Base-by-base conservation (phyloP, 1,139 yeast species). In the Zygotorulaspora mrakii region DNA sequence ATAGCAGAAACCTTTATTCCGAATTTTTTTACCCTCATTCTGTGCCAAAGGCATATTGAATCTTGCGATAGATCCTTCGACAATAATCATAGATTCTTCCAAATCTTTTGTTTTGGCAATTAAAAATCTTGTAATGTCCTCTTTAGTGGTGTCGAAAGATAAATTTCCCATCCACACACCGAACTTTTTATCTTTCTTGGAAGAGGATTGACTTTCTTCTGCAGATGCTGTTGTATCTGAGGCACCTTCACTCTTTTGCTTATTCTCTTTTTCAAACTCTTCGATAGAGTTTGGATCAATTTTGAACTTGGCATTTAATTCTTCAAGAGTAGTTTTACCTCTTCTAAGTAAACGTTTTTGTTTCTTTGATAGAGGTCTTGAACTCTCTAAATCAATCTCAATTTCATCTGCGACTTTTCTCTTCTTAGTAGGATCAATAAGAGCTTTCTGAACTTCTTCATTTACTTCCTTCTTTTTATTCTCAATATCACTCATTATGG, bases 91-190 rank as follows among this genome's bases (percentile, higher is more conserved):
- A 11, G 68, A 69, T 22, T 46, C 46, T n/a, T 65, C 69, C 12
- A 56, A 61, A 6, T 64, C 68, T 9, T 65, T 54, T 0, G 91
- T 75, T 55, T 82, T 84, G 8, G 76, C 72, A 3, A 73, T 67
- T 7, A 91, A 66, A 49, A 83, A 88, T 41, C 81, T 71, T 9
- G 69, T 67, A 17, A 91, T 60, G 47, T 88, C 95, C 28, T 84
- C 94, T 53, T 75, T 79, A 1, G 81, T 73, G 5, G 96, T 88
- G 40, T 85, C 94, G 55, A 83, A 94, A 0, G 96, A 74, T 50
- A 94, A 65, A 61, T 91, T 94, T 34, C 98, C 98, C 33, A 91
- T 76, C 98, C 98, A 91, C 17, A 88, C 94, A 33, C 94, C 95
- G 54, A 68, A 78, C 40, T 73, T 75, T 71, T 73, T 52, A 61